Evolutionary conservation across 768 basidiomycete species (phyloP).

Genomic region (Agrocybe pediades): DNA sequence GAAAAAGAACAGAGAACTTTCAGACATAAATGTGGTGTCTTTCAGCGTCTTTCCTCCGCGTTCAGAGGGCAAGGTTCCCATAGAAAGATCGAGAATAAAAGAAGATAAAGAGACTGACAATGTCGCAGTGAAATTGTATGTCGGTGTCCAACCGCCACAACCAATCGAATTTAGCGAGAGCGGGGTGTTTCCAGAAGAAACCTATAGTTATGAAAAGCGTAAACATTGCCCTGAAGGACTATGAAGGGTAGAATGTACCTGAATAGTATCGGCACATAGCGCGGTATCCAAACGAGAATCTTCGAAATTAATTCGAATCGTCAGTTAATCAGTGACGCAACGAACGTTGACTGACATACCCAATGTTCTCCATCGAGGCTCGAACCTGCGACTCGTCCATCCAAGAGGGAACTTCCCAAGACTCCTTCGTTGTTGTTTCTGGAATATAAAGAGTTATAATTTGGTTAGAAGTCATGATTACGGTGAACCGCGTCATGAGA

Average conservation of each 20-base stretch:
- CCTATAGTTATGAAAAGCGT: slow-evolving; percentile 12
- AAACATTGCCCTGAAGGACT: neutral
- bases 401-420: slow-evolving; percentile 25
- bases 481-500: slow-evolving; percentile 18
- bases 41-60: too few relatives aligned
- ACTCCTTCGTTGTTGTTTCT: slow-evolving; percentile 22
- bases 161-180: slow-evolving; percentile 28
- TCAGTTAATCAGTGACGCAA: neutral
- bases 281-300: slow-evolving; percentile 29
- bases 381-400: slow-evolving; percentile 23
- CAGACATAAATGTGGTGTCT: too few relatives aligned
- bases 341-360: slow-evolving; percentile 12
- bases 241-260: slow-evolving; percentile 14
- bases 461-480: neutral
- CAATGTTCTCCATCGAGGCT: slow-evolving; percentile 23
- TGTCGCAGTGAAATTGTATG: slow-evolving; percentile 32
- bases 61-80: too few relatives aligned
- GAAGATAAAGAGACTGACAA: slow-evolving; percentile 17
- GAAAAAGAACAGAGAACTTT: too few relatives aligned
- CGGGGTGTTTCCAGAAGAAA: slow-evolving; percentile 31
- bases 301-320: neutral
- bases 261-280: slow-evolving; percentile 33
- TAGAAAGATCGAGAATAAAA: too few relatives aligned
- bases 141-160: slow-evolving; percentile 32
- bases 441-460: neutral